Evolutionary conservation across 805 yeast genomes (phyloP), one percentile per base, ranked within the genome.

Genomic region (Isabelozyma gotoi): DNA sequence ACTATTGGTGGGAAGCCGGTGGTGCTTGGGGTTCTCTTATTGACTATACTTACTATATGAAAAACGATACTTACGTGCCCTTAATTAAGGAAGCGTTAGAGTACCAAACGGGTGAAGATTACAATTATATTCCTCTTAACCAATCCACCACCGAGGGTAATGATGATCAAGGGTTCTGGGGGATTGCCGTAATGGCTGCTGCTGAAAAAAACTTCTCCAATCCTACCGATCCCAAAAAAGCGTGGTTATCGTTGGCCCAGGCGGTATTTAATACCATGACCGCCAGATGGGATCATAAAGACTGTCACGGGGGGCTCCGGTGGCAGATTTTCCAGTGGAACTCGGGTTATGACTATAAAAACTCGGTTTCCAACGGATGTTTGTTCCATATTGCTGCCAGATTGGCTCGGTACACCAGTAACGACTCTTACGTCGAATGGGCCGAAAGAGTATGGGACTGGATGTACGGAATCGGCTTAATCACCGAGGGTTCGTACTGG

Each of bases 1-100:
- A 92, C 74, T 92, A 92, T 74, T 92, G 98, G 99, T 91, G 97
- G 97, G 89, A 90, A 68, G 96, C 97, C 7, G 98, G 98, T 52
- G 96, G 91, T 47, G 96, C 92, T 2, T 89, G 90, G 88, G 96
- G 96, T 7, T 74, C 86, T 15, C 70, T 92, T 76, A 59, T 92
- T 36, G 97, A 90, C 62, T 85, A 86, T 64, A 76, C 88, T 68
- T 82, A 61, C 52, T 84, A 74, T 60, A 80, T 88, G 62, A 78
- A 84, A 32, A 85, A 91, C 61, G 77, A 76, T 49, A 80, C 91
- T 1, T 87, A 80, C 54, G 84, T 77, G 36, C 72, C 74, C 10
- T 44, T 76, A 31, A 75, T 88, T 42, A 74, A 77, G 54, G 69
- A 75, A 31, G 86, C 96, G 2, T 62, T 92, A 54, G 58, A 78